phyloP scores from a whole-genome alignment of 164 flowering plant species.

The Vitis labrusca region DNA sequence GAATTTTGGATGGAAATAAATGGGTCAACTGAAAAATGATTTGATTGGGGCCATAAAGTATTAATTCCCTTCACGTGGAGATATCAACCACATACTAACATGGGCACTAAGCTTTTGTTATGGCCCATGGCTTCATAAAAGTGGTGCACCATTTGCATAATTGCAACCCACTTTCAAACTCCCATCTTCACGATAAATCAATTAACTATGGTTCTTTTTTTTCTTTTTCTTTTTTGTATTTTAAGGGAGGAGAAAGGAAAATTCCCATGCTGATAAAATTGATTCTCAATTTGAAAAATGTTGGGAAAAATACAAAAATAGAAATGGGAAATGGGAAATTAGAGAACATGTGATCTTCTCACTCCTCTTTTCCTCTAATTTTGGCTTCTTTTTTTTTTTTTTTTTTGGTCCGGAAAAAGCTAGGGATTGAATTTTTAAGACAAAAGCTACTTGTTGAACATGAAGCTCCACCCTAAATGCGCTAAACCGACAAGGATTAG shows the following conservation, averaged over 20 bases:
- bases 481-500: conserved; percentile 19
- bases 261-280: background rate
- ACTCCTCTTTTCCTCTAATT: background rate
- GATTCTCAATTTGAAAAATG: conserved; percentile 3
- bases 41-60: background rate
- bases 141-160: conserved; percentile 21
- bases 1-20: background rate
- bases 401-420: background rate
- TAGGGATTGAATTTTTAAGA: too few species aligned
- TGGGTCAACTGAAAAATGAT: background rate
- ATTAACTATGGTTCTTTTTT: background rate
- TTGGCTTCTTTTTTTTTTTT: background rate
- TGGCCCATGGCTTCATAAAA: conserved; percentile 9
- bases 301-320: background rate
- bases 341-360: conserved; percentile 11
- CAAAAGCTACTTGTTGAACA: background rate
- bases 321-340: conserved; percentile 7
- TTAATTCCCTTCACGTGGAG: too few species aligned
- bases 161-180: conserved; percentile 17
- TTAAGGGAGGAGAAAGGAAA: background rate
- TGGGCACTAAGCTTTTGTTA: background rate
- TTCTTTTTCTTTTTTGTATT: background rate
- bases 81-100: too few species aligned
- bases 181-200: conserved; percentile 1
- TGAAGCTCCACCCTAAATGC: background rate